Evolutionary conservation across 176 grass and related monocot species (phyloP).

Genomic region (Avena insularis): DNA sequence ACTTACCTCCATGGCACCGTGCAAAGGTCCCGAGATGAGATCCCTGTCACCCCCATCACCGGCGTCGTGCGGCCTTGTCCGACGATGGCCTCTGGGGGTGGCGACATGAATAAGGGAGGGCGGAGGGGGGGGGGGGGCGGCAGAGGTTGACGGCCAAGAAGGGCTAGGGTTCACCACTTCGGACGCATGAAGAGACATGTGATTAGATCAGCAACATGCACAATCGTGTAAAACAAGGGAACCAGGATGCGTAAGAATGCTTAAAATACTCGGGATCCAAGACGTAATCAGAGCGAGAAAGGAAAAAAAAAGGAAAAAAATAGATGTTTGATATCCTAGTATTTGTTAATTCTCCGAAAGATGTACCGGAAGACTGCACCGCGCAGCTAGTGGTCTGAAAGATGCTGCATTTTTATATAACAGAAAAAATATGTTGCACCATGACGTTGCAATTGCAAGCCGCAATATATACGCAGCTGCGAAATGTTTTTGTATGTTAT

Average conservation of each 20-base stretch:
- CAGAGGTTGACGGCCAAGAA: no score
- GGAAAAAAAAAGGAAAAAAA: not conserved
- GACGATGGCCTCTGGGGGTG: no score
- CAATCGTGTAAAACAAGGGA: slow-evolving; percentile 26
- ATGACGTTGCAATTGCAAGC: not conserved
- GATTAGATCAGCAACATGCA: slow-evolving; percentile 1
- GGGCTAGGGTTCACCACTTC: no score
- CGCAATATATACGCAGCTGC: not conserved
- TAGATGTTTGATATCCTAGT: not conserved
- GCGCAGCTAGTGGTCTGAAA: not conserved
- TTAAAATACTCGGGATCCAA: not conserved
- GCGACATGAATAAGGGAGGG: no score
- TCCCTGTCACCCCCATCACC: no score
- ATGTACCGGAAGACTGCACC: no score
- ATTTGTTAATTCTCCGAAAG: not conserved
- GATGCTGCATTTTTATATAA: not conserved
- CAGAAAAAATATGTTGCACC: not conserved
- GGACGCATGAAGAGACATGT: not conserved
- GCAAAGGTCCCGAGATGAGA: no score
- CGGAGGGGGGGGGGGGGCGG: no score
- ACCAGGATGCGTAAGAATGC: not conserved
- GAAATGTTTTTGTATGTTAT: slow-evolving; percentile 27
- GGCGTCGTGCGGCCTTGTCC: no score
- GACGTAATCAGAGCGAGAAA: not conserved
- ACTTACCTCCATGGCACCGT: no score